These are phyloP conservation scores for Bipolaris zeicola DNA, from an alignment of 2,329 filamentous ascomycete genomes.

Conservation along the genomic window DNA sequence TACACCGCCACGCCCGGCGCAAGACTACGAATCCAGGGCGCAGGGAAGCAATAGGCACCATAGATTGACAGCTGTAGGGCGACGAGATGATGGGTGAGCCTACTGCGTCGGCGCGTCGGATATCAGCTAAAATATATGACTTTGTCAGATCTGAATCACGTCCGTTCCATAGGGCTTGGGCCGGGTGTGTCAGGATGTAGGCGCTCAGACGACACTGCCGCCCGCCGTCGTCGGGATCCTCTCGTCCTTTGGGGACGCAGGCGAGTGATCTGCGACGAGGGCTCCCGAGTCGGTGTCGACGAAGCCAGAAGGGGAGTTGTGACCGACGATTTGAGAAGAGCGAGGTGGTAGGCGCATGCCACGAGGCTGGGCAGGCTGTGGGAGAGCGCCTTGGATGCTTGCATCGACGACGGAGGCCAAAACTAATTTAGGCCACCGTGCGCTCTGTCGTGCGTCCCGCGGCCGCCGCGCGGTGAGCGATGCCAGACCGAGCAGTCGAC, in stretches of 20 bases:
- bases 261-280: constrained; percentile 43
- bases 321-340: neutral
- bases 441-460: constrained; percentile 11
- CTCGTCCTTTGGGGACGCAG: constrained; percentile 32
- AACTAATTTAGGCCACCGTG: constrained; percentile 12
- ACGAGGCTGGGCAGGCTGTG: constrained; percentile 3
- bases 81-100: constrained; percentile 32
- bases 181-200: constrained; percentile 31
- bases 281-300: constrained; percentile 31
- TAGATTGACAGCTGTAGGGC: constrained; percentile 41
- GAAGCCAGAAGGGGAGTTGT: constrained; percentile 29
- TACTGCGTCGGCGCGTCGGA: constrained; percentile 15
- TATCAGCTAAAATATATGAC: constrained; percentile 19
- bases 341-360: neutral
- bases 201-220: constrained; percentile 36
- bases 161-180: constrained; percentile 15
- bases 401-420: constrained; percentile 3
- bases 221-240: constrained; percentile 35
- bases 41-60: constrained; percentile 32
- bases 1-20: constrained; percentile 32
- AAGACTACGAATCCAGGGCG: constrained; percentile 26
- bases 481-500: constrained; percentile 10
- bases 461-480: constrained; percentile 14
- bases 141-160: constrained; percentile 15
- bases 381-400: neutral